Evolutionary conservation across 2,329 filamentous ascomycete species (phyloP), one percentile per base, ranked within the genome.

Genomic region (Mariannaea elegans): DNA sequence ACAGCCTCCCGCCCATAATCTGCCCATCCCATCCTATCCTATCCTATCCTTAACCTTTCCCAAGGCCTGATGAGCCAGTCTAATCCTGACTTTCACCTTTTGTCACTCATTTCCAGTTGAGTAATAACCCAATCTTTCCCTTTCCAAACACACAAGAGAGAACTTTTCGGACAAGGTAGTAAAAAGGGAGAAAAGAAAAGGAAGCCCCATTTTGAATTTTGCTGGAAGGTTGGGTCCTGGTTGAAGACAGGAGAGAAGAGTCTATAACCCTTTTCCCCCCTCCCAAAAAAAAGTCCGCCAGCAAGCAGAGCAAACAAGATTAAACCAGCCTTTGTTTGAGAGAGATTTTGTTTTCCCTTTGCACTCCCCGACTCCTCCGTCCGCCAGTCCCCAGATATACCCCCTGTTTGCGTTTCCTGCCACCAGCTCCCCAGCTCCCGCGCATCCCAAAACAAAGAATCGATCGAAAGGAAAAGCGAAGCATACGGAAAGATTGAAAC

Each of bases 301-400:
- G 58, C 55, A 62, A 69, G 60, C 57, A 67, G 58, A 68, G 63
- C 56, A 62, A 69, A 65, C 51, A 56, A 62, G 29, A 64, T 61
- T 69, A 59, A 66, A 59, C 60, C 64, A 68, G 59, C 61, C 56
- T 61, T 49, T 66, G 54, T 61, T 56, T 58, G 63, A 63, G 63
- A 63, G 52, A 63, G 39, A 61, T 56, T 55, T 56, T 65, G 54
- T 57, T 49, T 59, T 65, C 57, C 65, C 59, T 59, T 63, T 71
- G 59, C 63, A 67, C 66, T 71, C 69, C 69, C 66, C 65, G 69
- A 71, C 69, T 71, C 69, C 69, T 68, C 62, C 49, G 49, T 65
- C 65, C 65, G 59, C 64, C 61, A 57, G 19, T 45, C 38, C 61
- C 61, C 56, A 48, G 51, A 32, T 57, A 56, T 57, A 46, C 41